Conservation (phyloP, 1,139 yeast genomes). For the Yamadazyma atmosphaerica region DNA sequence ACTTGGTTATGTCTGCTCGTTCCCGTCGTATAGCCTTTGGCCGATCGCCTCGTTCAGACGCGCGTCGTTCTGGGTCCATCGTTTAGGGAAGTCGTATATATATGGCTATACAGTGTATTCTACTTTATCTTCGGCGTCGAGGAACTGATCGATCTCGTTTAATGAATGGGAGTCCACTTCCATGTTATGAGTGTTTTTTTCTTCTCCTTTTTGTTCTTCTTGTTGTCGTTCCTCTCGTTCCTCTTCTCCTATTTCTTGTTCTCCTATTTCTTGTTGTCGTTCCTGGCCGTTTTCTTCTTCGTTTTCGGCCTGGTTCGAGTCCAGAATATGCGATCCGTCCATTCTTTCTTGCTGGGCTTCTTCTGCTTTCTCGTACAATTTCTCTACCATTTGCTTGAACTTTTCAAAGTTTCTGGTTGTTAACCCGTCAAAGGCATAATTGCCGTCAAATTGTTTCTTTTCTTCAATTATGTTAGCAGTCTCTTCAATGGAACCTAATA, state of each 20-base stretch:
- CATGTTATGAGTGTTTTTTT: conserved; percentile 4
- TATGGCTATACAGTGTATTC: conserved; percentile 31
- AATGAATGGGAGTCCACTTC: conserved; percentile 19
- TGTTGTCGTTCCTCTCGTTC: conserved; percentile 1
- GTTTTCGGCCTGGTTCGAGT: conserved; percentile 5
- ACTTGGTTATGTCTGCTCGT: conserved; percentile 8
- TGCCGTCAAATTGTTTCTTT: conserved; percentile 22
- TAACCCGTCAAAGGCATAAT: conserved; percentile 41
- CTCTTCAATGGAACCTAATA: conserved; percentile 35
- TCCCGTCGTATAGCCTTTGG: conserved; percentile 12
- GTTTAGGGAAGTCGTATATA: conserved; percentile 1
- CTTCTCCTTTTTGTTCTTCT: conserved; percentile 2
- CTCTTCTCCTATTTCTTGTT: not conserved
- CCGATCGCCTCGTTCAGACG: too few relatives aligned
- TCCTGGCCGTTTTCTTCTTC: conserved; percentile 7
- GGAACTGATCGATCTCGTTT: conserved; percentile 34
- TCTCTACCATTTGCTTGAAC: conserved; percentile 34
- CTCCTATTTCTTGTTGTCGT: conserved; percentile 4
- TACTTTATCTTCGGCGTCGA: conserved; percentile 44
- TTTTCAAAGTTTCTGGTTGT: conserved; percentile 49
- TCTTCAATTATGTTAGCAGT: conserved; percentile 28
- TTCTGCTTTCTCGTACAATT: conserved; percentile 21
- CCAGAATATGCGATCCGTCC: too few relatives aligned
- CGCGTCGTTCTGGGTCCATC: not conserved
- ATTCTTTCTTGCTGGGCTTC: conserved; percentile 4